Percentiles rank a stretch among this genome's conserved stretches.
Evolutionary conservation across 257 asterid species (phyloP).

Genomic region (Solanum stenotomum): DNA sequence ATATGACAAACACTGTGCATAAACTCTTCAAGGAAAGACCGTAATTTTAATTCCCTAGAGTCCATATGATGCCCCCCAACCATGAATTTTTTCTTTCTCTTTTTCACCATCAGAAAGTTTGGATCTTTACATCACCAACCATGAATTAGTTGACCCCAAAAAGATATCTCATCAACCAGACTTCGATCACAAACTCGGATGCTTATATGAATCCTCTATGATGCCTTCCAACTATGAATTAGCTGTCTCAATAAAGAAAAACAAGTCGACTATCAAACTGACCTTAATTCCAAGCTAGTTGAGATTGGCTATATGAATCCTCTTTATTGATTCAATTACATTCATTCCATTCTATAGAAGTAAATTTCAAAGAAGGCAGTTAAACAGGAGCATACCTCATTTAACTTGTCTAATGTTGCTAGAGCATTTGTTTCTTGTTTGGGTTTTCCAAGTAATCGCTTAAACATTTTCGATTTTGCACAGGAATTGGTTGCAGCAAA

Average conservation of each 20-base stretch:
- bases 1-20: not conserved
- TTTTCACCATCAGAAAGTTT: not conserved
- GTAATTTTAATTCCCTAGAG: not conserved
- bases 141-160: not conserved
- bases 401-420: slow-evolving; percentile 59
- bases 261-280: not conserved
- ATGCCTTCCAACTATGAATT: not conserved
- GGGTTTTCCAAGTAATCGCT: slow-evolving; percentile 59
- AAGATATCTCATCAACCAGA: not conserved
- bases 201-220: not conserved
- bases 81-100: not conserved
- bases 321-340: not conserved
- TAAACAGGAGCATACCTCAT: slow-evolving; percentile 40
- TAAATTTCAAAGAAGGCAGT: not conserved
- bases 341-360: not conserved
- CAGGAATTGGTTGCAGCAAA: not conserved
- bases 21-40: not conserved
- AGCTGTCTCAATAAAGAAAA: not conserved
- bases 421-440: slow-evolving; percentile 59
- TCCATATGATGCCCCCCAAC: not conserved
- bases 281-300: not conserved
- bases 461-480: slow-evolving; percentile 33
- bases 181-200: not conserved
- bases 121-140: not conserved
- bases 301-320: not conserved